Percentiles rank a stretch among this genome's conserved stretches.
phyloP scores from a whole-genome alignment of 2,329 filamentous ascomycete genomes.

The Catunica adiposa region DNA sequence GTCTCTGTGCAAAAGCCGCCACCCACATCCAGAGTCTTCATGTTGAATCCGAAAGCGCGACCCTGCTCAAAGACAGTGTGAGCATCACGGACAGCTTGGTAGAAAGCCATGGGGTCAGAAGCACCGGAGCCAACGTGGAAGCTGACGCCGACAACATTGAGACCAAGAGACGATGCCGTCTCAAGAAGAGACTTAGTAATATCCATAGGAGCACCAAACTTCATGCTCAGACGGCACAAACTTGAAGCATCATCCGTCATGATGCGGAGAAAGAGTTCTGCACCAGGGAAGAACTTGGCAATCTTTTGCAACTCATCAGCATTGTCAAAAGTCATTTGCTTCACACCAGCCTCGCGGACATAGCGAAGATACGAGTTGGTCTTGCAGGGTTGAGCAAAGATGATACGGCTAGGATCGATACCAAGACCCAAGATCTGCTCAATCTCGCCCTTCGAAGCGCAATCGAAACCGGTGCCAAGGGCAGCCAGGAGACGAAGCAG shows the following conservation, averaged over 20 bases:
- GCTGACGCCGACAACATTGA: conserved; percentile 89
- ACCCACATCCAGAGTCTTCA: conserved; percentile 84
- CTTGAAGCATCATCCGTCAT: conserved; percentile 90
- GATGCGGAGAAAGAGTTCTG: conserved; percentile 87
- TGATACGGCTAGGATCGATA: conserved; percentile 76
- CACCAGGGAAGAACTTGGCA: conserved; percentile 74
- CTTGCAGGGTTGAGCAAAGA: conserved; percentile 99
- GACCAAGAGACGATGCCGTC: conserved; percentile 62
- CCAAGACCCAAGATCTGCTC: conserved; percentile 76
- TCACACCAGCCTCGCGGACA: conserved; percentile 68
- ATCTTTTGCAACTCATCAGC: conserved; percentile 96
- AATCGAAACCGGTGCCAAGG: conserved; percentile 91
- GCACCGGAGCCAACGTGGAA: conserved; percentile 97
- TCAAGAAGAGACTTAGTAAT: conserved; percentile 59
- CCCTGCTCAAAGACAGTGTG: conserved; percentile 80
- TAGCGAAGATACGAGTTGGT: conserved; percentile 95
- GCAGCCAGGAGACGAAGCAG: conserved; percentile 75
- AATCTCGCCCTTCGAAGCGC: conserved; percentile 93
- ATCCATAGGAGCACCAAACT: conserved; percentile 87
- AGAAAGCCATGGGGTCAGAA: conserved; percentile 79
- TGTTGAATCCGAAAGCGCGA: conserved; percentile 53
- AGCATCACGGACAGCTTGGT: conserved; percentile 80
- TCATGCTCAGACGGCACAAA: conserved; percentile 87
- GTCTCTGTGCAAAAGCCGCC: conserved; percentile 84
- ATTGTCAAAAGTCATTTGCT: conserved; percentile 99